phyloP scores from a whole-genome alignment of 805 yeast genomes.

The Tetrapisispora nanseiensis region DNA sequence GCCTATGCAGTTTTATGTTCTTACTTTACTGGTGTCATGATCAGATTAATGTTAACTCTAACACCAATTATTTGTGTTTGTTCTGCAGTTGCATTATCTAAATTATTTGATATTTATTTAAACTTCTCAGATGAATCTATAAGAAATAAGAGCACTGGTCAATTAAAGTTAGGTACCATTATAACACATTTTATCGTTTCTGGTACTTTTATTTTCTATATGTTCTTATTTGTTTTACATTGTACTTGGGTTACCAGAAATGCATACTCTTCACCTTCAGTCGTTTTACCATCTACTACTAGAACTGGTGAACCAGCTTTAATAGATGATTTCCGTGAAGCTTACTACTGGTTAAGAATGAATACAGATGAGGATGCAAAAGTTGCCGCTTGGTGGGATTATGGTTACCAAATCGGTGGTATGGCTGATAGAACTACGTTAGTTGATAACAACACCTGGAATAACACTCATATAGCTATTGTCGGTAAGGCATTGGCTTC shows the following conservation, averaged over 20 bases:
- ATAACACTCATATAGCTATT: conserved; percentile 97
- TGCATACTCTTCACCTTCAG: conserved; percentile 96
- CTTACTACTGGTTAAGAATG: conserved; percentile 97
- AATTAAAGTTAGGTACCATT: conserved; percentile 26
- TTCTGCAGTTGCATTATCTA: conserved; percentile 81
- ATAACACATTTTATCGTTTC: conserved; percentile 55
- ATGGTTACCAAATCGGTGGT: conserved; percentile 98
- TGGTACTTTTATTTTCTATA: conserved; percentile 60
- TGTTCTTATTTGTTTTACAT: conserved; percentile 77
- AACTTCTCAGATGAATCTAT: conserved; percentile 37
- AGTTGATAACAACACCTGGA: conserved; percentile 99
- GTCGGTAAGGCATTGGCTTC: conserved; percentile 98
- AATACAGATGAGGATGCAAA: conserved; percentile 93
- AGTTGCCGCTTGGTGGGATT: conserved; percentile 99
- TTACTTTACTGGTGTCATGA: conserved; percentile 98
- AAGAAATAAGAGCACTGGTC: conserved; percentile 12
- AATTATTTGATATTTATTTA: conserved; percentile 72
- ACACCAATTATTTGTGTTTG: conserved; percentile 94
- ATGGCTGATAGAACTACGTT: conserved; percentile 98
- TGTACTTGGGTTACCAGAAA: conserved; percentile 96
- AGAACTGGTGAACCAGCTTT: conserved; percentile 79
- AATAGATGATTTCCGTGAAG: conserved; percentile 97
- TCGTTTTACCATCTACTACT: conserved; percentile 68
- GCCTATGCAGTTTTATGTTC: conserved; percentile 90
- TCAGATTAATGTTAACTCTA: conserved; percentile 90